Evolutionary conservation across 75 land plant species (phyloP), one percentile per base, ranked within the genome.

Genomic region (Picea sitchensis): DNA sequence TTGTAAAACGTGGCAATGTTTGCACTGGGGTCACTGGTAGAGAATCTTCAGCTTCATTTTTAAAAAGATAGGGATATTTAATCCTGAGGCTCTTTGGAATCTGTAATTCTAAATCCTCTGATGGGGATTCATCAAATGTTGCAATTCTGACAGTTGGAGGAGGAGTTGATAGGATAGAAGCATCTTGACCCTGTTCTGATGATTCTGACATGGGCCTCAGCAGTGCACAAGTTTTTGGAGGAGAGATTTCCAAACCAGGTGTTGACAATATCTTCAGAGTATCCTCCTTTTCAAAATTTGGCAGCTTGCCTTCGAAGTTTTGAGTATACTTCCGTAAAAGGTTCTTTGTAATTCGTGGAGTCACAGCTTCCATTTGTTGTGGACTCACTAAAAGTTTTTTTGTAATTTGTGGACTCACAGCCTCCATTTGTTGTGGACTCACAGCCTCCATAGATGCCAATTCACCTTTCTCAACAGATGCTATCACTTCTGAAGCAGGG

Each of bases 231-330:
- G 89, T 86, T 74, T 83, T 86, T 20, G 86, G 81, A 23, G 87
- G 90, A 17, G 88, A 86, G 58, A 79, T 81, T 73, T 86, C 88
- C 47, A 75, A 56, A 47, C 85, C 74, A n/a, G 92, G 89, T 30
- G 87, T 85, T 80, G 81, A 62, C 11, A 83, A 61, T 54, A 79
- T 31, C 77, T 81, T 79, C 13, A 87, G 76, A 54, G 65, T 15
- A 12, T 73, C 77, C 32, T 34, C 61, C 71, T 21, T 77, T 21
- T 61, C 36, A 15, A 26, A 31, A 23, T 63, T 72, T 54, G 81
- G 61, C 7, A 11, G 56, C 41, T n/a, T 41, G 21, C 51, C 74
- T 47, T 20, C 11, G 23, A 71, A 44, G 51, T 9, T 71, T 44
- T 38, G 23, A 44, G 74, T 2, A n/a, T 20, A 44, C 56, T 71